Base-by-base conservation (phyloP, 192 early-diverging fungal species). In the Coemansia aciculifera region DNA sequence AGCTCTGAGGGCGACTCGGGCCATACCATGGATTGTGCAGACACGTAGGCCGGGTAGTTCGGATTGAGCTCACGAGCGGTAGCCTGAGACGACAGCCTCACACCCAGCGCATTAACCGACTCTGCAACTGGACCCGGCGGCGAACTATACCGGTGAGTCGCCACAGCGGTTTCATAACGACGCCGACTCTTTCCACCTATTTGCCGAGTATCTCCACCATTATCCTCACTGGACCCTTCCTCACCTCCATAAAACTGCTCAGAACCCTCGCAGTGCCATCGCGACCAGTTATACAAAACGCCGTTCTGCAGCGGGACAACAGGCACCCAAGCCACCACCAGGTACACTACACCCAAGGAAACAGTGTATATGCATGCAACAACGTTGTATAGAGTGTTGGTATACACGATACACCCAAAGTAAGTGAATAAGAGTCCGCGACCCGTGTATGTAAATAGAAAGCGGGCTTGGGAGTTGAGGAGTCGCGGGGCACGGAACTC, bases 391-490 rank as follows among this genome's bases (percentile, higher is more conserved):
- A 82, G 59, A 3, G 42, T 65, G 64, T 54, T 61, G 3, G 78
- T 67, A 42, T 87, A 79, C 24, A 86, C 83, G 29, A 88, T 77
- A 62, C 87, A 88, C 6, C 86, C 87, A 70, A 88, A 87, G 54
- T 86, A 88, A 1, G 86, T 86, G 37, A 85, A 65, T 15, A 88
- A 69, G 9, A 87, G 65, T 23, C 87, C 87, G n/a, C 87, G 77
- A 11, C 87, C 87, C 0, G 83, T 73, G 67, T 86, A 86, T 15
- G 84, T 84, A 62, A 81, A 85, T 13, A 88, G 67, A 68, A 88
- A 88, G 12, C 72, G 68, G 19, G 86, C 75, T 23, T 88, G 80
- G 2, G 78, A 59, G 44, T 68, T 64, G 32, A 85, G 77, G n/a
- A 86, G 61, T 3, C 75, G 64, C 7, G 81, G 79, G 10, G 69